Evolutionary conservation across 2,329 filamentous ascomycete genomes (phyloP).

Genomic region (Dothiorella sarmentorum): DNA sequence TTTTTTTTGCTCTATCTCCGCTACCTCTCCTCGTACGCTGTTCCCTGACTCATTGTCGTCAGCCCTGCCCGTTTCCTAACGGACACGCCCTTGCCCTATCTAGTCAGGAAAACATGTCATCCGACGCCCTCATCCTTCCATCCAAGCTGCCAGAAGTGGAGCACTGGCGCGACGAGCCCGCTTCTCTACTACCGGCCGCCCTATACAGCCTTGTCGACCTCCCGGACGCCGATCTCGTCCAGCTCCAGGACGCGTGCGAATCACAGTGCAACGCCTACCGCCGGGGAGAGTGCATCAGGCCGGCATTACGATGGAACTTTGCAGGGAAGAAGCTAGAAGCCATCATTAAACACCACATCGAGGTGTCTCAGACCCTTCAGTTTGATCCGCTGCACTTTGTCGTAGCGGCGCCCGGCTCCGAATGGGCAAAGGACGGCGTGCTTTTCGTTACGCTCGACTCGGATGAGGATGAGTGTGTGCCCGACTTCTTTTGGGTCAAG

Average conservation of each 20-base stretch:
- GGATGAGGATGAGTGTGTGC: slow-evolving; percentile 4
- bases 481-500: slow-evolving; percentile 15
- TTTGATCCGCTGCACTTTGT: slow-evolving; percentile 17
- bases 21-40: background rate
- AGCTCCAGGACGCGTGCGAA: slow-evolving; percentile 15
- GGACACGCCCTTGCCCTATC: background rate
- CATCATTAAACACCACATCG: slow-evolving; percentile 2
- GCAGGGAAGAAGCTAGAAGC: background rate
- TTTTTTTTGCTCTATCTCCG: background rate
- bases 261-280: slow-evolving; percentile 7
- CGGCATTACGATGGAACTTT: background rate
- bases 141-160: slow-evolving; percentile 15
- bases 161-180: slow-evolving; percentile 15
- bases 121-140: slow-evolving; percentile 10
- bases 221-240: background rate
- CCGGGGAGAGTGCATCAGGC: slow-evolving; percentile 15
- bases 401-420: background rate
- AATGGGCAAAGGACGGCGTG: background rate
- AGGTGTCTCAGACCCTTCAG: slow-evolving; percentile 2
- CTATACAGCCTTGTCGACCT: slow-evolving; percentile 13
- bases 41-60: background rate
- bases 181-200: slow-evolving; percentile 8
- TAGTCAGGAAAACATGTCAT: background rate
- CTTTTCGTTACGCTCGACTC: slow-evolving; percentile 13
- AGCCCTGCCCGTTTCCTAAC: background rate